A percentile compares a stretch with the other conserved stretches of the same genome.
Conservation (phyloP, 306 rosid genomes). For the Argentina anserina region DNA sequence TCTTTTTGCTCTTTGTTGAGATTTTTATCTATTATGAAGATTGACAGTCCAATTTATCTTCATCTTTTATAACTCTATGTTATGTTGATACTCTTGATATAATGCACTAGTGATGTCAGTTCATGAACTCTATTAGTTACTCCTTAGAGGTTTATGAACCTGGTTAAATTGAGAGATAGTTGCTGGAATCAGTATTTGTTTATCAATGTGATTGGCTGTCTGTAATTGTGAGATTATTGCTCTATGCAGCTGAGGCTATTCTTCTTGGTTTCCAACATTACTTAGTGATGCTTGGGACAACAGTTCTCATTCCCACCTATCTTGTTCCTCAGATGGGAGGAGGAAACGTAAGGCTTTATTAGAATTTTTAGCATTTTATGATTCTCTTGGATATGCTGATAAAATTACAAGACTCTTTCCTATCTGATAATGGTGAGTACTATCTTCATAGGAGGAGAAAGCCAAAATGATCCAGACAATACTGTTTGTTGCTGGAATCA, state of each 20-base stretch:
- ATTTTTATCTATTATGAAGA: background rate
- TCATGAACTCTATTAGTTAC: background rate
- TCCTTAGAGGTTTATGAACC: background rate
- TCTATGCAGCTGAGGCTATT: slow-evolving; percentile 83
- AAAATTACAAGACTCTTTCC: background rate
- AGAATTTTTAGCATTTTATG: background rate
- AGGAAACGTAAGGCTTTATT: slow-evolving; percentile 69
- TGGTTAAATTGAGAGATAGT: background rate
- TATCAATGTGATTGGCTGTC: slow-evolving; percentile 23
- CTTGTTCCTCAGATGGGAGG: slow-evolving; percentile 98
- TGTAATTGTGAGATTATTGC: slow-evolving; percentile 15
- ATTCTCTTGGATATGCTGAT: slow-evolving; percentile 11
- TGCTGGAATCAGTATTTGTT: background rate
- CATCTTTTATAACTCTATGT: background rate
- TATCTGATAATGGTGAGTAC: slow-evolving; percentile 20
- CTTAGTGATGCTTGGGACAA: slow-evolving; percentile 96
- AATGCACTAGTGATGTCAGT: background rate
- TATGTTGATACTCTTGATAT: background rate
- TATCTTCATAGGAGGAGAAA: slow-evolving; percentile 68
- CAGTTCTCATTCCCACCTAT: slow-evolving; percentile 84
- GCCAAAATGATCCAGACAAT: slow-evolving; percentile 90
- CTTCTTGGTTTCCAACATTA: slow-evolving; percentile 97
- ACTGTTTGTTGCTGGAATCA: slow-evolving; percentile 81
- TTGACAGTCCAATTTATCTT: background rate
- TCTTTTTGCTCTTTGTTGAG: slow-evolving; percentile 3